Evolutionary conservation across 495 filamentous ascomycete genomes (phyloP).

Genomic region (Immersiella caudata): DNA sequence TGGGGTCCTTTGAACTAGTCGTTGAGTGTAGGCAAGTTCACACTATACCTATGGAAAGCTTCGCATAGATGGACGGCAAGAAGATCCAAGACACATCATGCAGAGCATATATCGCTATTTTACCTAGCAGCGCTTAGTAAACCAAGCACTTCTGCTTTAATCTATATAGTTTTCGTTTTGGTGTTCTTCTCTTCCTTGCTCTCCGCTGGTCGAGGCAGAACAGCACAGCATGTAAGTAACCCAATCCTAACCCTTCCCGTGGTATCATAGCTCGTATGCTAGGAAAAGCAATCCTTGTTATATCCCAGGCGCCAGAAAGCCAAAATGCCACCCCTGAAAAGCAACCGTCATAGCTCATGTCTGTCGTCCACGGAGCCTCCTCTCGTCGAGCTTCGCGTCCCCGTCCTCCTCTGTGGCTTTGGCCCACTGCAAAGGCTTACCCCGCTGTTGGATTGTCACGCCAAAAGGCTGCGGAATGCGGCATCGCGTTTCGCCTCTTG

Average conservation of each 20-base stretch:
- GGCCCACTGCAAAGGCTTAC: no score
- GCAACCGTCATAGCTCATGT: not conserved
- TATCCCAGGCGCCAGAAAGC: not conserved
- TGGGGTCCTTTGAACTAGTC: no score
- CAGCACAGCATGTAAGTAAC: not conserved
- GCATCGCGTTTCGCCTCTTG: no score
- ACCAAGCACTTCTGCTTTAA: no score
- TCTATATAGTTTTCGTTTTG: no score
- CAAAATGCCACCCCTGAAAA: not conserved
- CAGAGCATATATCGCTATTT: no score
- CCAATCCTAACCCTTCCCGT: not conserved
- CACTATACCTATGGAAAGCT: no score
- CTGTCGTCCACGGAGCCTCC: not conserved
- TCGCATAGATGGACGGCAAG: no score
- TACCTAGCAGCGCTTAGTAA: no score
- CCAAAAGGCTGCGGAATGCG: not conserved
- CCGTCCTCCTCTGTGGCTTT: not conserved
- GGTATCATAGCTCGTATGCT: slow-evolving; percentile 5
- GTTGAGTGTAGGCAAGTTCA: no score
- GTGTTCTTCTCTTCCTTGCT: not conserved
- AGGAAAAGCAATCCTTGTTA: not conserved
- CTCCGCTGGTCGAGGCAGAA: not conserved
- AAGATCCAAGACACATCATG: no score
- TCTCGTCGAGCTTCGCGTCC: not conserved
- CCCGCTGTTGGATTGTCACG: not conserved